Evolutionary conservation across 78 protist genomes (phyloP), one percentile per base, ranked within the genome.

Genomic region (Dictyostelium citrinum): DNA sequence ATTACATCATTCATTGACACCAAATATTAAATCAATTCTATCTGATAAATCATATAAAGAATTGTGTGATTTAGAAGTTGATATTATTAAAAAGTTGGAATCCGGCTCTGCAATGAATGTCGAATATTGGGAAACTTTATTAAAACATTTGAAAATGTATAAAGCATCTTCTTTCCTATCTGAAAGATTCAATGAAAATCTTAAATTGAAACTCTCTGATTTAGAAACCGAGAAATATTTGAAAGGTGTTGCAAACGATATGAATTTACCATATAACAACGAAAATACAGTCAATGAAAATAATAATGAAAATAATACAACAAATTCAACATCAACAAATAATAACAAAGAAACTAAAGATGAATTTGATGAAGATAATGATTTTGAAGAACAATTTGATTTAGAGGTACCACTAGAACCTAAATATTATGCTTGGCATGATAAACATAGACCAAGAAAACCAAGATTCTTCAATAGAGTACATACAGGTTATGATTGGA

Each of bases 381-480:
- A 76, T 12, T 51, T 33, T 3, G 91, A 85, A 17, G 93, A 88
- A 37, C 82, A 88, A 17, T 88, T 88, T 45, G 84, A 82, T 46
- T 16, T 41, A 9, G 90, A 71, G 7, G 85, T 80, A 4, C 45
- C 51, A 68, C 35, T 82, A 64, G 93, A 72, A 41, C n/a, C 46
- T 24, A 93, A 97, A 83, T 70, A 77, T 60, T 95, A 96, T 68
- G 35, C 84, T 61, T 98, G 98, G 99, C 90, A 96, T 46, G 98
- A 98, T 95, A 97, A 97, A 93, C 91, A 91, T 82, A 70, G 97
- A 22, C 99, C 99, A 16, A 83, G 99, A 74, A 98, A 98, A 83
- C 99, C 99, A 24, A 75, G 95, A 35, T 99, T 92, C 95, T 99
- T 95, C 97, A 98, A 97, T 78, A 97, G 99, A 14, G 99, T 99